Percentiles rank a stretch among this genome's conserved stretches.
phyloP scores from a whole-genome alignment of 345 rosid genomes.

The Trapa bicornis region DNA sequence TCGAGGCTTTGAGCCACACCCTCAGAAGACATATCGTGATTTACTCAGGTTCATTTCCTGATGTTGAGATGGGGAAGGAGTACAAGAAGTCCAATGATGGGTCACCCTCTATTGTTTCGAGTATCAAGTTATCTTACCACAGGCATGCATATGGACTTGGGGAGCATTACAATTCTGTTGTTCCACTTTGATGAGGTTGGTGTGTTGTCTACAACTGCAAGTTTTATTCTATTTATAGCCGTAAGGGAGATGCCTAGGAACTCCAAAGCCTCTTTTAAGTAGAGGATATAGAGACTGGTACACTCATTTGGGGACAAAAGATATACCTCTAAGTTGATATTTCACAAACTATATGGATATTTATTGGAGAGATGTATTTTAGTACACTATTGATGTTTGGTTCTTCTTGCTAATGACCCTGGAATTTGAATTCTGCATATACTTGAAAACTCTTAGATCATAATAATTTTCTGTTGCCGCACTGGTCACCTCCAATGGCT shows the following conservation, averaged over 20 bases:
- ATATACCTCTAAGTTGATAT: background rate
- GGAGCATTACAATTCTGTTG: conserved; percentile 52
- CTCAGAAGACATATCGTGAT: conserved; percentile 40
- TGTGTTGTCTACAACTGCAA: background rate
- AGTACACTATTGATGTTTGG: background rate
- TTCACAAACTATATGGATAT: background rate
- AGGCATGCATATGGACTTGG: conserved; percentile 62
- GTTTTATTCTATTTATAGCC: background rate
- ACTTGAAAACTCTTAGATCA: background rate
- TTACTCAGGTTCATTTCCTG: conserved; percentile 53
- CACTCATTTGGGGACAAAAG: background rate
- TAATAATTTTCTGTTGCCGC: no score
- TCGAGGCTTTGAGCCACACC: conserved; percentile 51
- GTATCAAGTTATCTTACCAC: conserved; percentile 42
- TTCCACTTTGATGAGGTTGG: conserved; percentile 13
- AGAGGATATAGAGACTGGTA: background rate
- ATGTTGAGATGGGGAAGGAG: conserved; percentile 70
- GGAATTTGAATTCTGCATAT: background rate
- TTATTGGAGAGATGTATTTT: conserved; percentile 1
- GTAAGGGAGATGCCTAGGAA: background rate
- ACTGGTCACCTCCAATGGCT: no score
- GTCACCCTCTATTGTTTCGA: conserved; percentile 10
- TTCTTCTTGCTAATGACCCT: background rate
- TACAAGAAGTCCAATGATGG: conserved; percentile 28
- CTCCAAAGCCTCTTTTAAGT: background rate